Conservation (phyloP, 2,329 filamentous ascomycete species). For the Davidsoniella virescens region DNA sequence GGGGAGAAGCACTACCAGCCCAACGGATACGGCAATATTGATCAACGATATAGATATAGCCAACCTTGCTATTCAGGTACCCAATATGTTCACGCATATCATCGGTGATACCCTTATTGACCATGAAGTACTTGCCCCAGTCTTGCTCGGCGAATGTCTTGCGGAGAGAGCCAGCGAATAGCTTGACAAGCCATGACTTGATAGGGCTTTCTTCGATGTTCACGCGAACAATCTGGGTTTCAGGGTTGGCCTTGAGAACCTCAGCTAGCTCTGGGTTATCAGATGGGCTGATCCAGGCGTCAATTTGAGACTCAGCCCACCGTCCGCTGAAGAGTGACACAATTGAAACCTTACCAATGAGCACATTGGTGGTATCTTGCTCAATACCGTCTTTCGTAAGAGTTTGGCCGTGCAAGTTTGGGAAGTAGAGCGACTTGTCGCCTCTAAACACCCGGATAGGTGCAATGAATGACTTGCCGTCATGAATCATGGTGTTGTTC, state of each 20-base stretch:
- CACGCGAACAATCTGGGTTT: slow-evolving; percentile 65
- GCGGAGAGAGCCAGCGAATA: slow-evolving; percentile 40
- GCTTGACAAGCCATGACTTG: slow-evolving; percentile 40
- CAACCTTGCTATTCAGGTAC: slow-evolving; percentile 76
- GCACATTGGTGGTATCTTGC: slow-evolving; percentile 56
- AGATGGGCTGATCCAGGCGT: slow-evolving; percentile 49
- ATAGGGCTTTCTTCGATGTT: slow-evolving; percentile 74
- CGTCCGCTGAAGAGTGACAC: slow-evolving; percentile 66
- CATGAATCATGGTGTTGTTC: slow-evolving; percentile 64
- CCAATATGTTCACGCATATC: slow-evolving; percentile 48
- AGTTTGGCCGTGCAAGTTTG: slow-evolving; percentile 73
- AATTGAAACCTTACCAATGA: slow-evolving; percentile 59
- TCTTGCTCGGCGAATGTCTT: slow-evolving; percentile 32
- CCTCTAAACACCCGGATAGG: slow-evolving; percentile 71
- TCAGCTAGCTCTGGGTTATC: slow-evolving; percentile 55
- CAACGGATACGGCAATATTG: slow-evolving; percentile 77
- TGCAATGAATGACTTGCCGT: slow-evolving; percentile 83
- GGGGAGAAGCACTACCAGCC: slow-evolving; percentile 65
- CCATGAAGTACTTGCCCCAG: slow-evolving; percentile 46
- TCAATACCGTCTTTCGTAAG: slow-evolving; percentile 39
- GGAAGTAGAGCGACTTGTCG: slow-evolving; percentile 78
- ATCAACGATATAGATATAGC: slow-evolving; percentile 86
- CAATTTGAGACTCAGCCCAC: slow-evolving; percentile 73
- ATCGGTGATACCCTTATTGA: slow-evolving; percentile 40
- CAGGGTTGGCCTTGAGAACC: slow-evolving; percentile 36